These are phyloP conservation scores for Rhizopogon vesiculosus DNA, from an alignment of 768 basidiomycete species.

Conservation along the genomic window DNA sequence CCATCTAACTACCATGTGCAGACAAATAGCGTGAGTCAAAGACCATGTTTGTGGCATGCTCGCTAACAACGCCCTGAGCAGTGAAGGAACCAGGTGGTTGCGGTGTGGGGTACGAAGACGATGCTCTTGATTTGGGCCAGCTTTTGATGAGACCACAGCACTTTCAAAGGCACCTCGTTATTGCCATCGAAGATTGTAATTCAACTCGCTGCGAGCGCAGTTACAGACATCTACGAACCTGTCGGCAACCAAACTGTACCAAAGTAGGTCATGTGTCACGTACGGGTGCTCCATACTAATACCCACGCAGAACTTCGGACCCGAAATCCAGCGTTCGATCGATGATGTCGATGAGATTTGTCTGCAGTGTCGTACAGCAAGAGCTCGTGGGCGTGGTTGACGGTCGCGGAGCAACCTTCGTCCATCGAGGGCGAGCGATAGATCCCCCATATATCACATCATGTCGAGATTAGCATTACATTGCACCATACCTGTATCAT, in stretches of 20 bases:
- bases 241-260: conserved; percentile 49
- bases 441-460: neutral
- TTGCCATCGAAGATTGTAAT: conserved; percentile 75
- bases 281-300: conserved; percentile 5
- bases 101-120: conserved; percentile 55
- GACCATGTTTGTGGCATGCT: conserved; percentile 1
- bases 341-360: conserved; percentile 72
- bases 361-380: conserved; percentile 62
- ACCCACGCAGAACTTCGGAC: conserved; percentile 52
- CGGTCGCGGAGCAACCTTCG: neutral
- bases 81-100: conserved; percentile 74
- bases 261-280: conserved; percentile 40
- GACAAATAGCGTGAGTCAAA: conserved; percentile 64
- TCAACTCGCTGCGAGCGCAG: conserved; percentile 60
- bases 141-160: conserved; percentile 41
- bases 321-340: conserved; percentile 63
- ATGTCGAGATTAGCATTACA: conserved; percentile 13
- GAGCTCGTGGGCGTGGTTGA: conserved; percentile 27
- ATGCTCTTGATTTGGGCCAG: conserved; percentile 6
- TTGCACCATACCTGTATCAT: conserved; percentile 24
- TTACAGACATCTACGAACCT: conserved; percentile 51
- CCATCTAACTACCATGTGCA: conserved; percentile 49
- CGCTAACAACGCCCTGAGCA: conserved; percentile 21
- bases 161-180: conserved; percentile 71
- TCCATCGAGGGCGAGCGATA: neutral